These are phyloP conservation scores for Lachnellula cervina DNA, from an alignment of 2,329 filamentous ascomycete genomes.

Conservation along the genomic window DNA sequence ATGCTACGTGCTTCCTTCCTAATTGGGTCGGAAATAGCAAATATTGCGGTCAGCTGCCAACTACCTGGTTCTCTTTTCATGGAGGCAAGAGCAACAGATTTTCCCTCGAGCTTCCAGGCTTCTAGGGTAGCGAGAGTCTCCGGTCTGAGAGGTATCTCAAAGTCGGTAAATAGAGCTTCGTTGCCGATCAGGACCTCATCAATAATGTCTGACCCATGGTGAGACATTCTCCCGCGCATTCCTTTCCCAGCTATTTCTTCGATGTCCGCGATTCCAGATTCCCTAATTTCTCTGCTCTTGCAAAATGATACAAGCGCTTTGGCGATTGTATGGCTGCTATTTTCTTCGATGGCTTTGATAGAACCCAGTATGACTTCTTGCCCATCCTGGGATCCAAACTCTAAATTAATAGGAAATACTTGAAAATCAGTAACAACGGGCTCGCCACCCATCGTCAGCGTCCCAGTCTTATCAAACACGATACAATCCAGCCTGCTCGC, in stretches of 20 bases:
- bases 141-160: slow-evolving; percentile 37
- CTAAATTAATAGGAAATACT: slow-evolving; percentile 18
- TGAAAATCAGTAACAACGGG: slow-evolving; percentile 52
- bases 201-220: no score
- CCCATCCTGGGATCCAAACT: background rate
- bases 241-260: slow-evolving; percentile 70
- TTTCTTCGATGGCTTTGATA: slow-evolving; percentile 60
- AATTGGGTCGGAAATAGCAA: slow-evolving; percentile 77
- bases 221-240: slow-evolving; percentile 47
- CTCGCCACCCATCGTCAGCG: slow-evolving; percentile 57
- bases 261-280: slow-evolving; percentile 38
- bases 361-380: slow-evolving; percentile 43
- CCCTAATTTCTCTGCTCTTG: slow-evolving; percentile 29
- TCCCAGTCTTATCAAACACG: slow-evolving; percentile 59
- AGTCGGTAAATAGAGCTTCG: slow-evolving; percentile 59
- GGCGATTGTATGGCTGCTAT: slow-evolving; percentile 70
- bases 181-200: slow-evolving; percentile 62
- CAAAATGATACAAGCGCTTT: slow-evolving; percentile 65
- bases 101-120: slow-evolving; percentile 57
- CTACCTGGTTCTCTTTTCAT: slow-evolving; percentile 29
- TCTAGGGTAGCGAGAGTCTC: slow-evolving; percentile 38
- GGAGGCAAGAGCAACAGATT: slow-evolving; percentile 59
- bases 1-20: slow-evolving; percentile 66
- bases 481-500: slow-evolving; percentile 50
- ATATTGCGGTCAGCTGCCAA: slow-evolving; percentile 56